Base-by-base conservation (phyloP, 1,284 basidiomycete species). In the Trametes versicolor region DNA sequence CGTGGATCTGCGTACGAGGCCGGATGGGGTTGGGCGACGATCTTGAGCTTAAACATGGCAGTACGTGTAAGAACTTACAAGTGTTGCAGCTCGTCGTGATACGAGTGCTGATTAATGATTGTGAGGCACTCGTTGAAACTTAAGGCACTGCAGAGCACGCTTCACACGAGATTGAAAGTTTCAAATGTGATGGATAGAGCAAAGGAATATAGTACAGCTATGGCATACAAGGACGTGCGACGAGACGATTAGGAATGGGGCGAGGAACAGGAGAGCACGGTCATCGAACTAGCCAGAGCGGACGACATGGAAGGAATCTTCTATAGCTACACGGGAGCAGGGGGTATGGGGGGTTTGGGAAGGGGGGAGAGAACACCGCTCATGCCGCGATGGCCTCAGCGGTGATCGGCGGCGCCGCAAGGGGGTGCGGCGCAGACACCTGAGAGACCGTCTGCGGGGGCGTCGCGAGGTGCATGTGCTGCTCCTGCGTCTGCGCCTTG, bases 401-500 rank as follows among this genome's bases (percentile, higher is more conserved):
- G 39, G 53, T 62, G 54, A 62, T 57, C 6, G 61, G 54, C 37
- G 61, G 54, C 54, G 53, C 53, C 37, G 61, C 61, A 48, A 62
- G 54, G 13, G 61, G 54, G 61, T 62, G 61, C 48, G 32, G 36
- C 25, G 60, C 48, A 6, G 43, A 47, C 39, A 53, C 45, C 43
- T 49, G 23, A 21, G 25, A 34, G 47, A 54, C 48, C 39, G 12
- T 4, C 41, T 43, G 41, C 41, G 2, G 15, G 17, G 6, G 6
- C 41, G 9, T 4, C 29, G 43, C 53, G 52, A 32, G 63, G 45
- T 64, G 52, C 48, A 34, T 15, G 36, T 43, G 61, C 54, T n/a
- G 34, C 21, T 39, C 48, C 49, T 48, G 19, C 23, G 23, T 10
- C 51, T 21, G 8, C 36, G 53, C 36, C 61, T 62, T 49, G 21